These are phyloP conservation scores for Massarina eburnea DNA, from an alignment of 2,329 filamentous ascomycete species.

Conservation along the genomic window DNA sequence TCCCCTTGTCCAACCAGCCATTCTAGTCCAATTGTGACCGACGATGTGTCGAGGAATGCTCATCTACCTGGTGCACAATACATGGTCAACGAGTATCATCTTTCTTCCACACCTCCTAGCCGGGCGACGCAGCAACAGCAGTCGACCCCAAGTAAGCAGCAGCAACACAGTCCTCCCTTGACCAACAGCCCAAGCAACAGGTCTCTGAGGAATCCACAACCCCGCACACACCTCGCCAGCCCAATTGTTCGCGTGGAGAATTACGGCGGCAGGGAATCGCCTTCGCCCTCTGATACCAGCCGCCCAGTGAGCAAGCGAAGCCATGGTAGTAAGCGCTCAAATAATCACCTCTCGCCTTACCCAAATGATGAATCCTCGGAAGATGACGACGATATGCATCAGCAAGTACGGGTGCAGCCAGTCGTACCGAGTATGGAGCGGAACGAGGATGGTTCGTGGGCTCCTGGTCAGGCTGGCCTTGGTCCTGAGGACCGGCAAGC, in stretches of 20 bases:
- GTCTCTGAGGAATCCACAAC: slow-evolving; percentile 28
- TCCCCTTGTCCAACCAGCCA: slow-evolving; percentile 40
- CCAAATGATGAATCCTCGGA: slow-evolving; percentile 36
- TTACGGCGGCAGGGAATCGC: slow-evolving; percentile 39
- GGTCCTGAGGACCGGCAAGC: slow-evolving; percentile 49
- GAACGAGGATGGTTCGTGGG: slow-evolving; percentile 52
- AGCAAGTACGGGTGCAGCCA: slow-evolving; percentile 15
- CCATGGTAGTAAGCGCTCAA: slow-evolving; percentile 37
- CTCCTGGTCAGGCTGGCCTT: slow-evolving; percentile 49
- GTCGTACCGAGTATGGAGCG: slow-evolving; percentile 40
- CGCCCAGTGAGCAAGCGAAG: slow-evolving; percentile 39
- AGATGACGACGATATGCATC: slow-evolving; percentile 27
- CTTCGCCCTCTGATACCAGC: slow-evolving; percentile 37
- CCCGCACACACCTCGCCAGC: slow-evolving; percentile 38
- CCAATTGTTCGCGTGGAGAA: slow-evolving; percentile 44
- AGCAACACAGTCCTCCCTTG: slow-evolving; percentile 40
- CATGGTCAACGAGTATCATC: slow-evolving; percentile 17
- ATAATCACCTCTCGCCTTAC: slow-evolving; percentile 43
- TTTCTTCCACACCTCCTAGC: slow-evolving; percentile 31
- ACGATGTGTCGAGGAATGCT: slow-evolving; percentile 22
- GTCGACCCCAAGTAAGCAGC: slow-evolving; percentile 36
- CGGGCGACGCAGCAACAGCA: slow-evolving; percentile 21
- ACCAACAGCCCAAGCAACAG: slow-evolving; percentile 40
- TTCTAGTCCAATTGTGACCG: slow-evolving; percentile 40
- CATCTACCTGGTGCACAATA: slow-evolving; percentile 22